Percentiles rank a stretch among this genome's conserved stretches.
Conservation (phyloP, 2,329 filamentous ascomycete species). For the Colletotrichum shisoi region DNA sequence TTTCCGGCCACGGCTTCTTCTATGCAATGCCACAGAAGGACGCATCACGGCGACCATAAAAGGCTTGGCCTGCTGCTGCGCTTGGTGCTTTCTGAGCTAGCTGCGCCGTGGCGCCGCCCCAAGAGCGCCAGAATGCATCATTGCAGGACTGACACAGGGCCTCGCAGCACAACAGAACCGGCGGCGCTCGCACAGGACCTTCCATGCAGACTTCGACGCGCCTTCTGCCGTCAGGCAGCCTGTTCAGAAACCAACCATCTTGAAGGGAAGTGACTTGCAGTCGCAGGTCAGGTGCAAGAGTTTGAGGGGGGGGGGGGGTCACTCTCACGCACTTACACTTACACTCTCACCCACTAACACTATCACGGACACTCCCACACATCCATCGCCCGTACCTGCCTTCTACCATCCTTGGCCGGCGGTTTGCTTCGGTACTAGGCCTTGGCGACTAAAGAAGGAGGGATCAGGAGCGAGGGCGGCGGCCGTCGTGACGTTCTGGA, state of each 20-base stretch:
- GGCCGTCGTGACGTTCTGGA: slow-evolving; percentile 6
- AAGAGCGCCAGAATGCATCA: slow-evolving; percentile 23
- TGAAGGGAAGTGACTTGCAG: slow-evolving; percentile 26
- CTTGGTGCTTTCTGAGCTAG: slow-evolving; percentile 12
- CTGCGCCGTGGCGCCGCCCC: slow-evolving; percentile 24
- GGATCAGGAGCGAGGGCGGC: not conserved
- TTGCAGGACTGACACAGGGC: slow-evolving; percentile 28
- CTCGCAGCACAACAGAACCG: slow-evolving; percentile 21
- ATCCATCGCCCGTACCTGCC: slow-evolving; percentile 12
- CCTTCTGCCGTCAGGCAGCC: slow-evolving; percentile 30
- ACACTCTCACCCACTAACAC: not conserved
- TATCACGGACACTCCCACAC: slow-evolving; percentile 8
- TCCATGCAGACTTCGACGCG: slow-evolving; percentile 38
- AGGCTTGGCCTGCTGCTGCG: slow-evolving; percentile 17
- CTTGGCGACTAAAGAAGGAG: not conserved
- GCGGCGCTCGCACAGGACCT: slow-evolving; percentile 31
- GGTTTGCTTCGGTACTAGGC: slow-evolving; percentile 35
- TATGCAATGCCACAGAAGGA: slow-evolving; percentile 30
- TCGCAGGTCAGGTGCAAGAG: not conserved
- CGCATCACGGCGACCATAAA: slow-evolving; percentile 10
- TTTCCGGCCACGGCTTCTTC: not conserved
- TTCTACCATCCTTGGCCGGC: slow-evolving; percentile 17
- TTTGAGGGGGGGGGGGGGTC: not conserved
- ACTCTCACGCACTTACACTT: not conserved
- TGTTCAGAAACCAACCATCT: slow-evolving; percentile 4